Evolutionary conservation across 2,329 filamentous ascomycete genomes (phyloP).

Genomic region (Botryotinia convoluta): DNA sequence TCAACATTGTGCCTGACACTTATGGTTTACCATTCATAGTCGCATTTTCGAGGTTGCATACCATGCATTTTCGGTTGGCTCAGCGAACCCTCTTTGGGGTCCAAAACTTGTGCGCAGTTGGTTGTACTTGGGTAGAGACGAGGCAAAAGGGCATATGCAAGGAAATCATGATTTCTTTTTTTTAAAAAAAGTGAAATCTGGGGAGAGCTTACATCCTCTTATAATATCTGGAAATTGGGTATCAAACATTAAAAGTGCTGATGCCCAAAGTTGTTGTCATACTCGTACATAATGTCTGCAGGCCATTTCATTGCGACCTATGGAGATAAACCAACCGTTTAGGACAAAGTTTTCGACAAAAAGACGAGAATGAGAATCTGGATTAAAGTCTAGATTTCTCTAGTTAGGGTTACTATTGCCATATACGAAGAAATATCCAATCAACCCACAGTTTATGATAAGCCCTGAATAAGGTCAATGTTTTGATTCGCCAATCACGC

Average conservation of each 20-base stretch:
- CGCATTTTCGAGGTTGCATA: not conserved
- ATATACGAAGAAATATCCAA: not conserved
- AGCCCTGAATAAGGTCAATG: not conserved
- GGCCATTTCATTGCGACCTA: conserved; percentile 1
- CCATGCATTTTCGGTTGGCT: not conserved
- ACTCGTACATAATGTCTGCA: conserved; percentile 15
- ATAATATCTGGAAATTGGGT: conserved; percentile 9
- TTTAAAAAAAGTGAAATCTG: not conserved
- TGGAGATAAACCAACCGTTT: not conserved
- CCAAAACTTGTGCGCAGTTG: not conserved
- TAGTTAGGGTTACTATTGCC: not conserved
- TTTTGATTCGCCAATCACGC: not conserved
- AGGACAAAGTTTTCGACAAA: not conserved
- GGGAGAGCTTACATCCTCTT: conserved; percentile 15
- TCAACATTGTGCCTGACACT: not conserved
- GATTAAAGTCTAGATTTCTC: not conserved
- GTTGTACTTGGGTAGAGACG: conserved; percentile 7
- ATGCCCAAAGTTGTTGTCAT: conserved; percentile 17
- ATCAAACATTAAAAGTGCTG: conserved; percentile 10
- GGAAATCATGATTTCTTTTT: not conserved
- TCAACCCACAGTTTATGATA: not conserved
- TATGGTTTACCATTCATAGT: not conserved
- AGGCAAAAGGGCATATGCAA: conserved; percentile 11
- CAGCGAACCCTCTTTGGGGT: not conserved
- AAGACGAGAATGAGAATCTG: not conserved